Evolutionary conservation across 1,284 basidiomycete species (phyloP), one percentile per base, ranked within the genome.

Genomic region (Chalciporus sp.): DNA sequence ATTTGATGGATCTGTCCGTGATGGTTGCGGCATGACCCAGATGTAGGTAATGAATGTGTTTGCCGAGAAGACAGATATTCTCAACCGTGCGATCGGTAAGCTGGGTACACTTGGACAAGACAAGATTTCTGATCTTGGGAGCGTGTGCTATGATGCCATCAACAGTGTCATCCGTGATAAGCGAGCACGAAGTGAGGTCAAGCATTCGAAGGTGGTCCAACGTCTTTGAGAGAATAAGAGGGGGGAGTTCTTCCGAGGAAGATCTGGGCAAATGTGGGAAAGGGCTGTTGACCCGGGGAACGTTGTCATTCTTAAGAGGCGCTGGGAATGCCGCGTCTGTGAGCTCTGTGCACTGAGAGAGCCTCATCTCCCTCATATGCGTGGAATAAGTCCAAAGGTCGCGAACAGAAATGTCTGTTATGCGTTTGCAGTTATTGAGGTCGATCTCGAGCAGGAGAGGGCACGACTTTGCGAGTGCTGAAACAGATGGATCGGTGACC

Each of bases 381-480:
- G 76, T 76, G 2, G 87, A 87, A 62, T 90, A 76, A 16, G 82
- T 78, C 90, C 96, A 97, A 19, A 99, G 82, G 61, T 94, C 86
- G 50, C 93, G 86, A 47, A 95, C 80, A 37, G 92, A 81, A 19
- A 77, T 70, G 67, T 98, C 88, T 11, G 92, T 89, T 65, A 98
- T 82, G 51, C 80, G 80, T 54, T 83, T 80, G 74, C 95, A 95
- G 58, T 86, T 81, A 63, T 94, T 89, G 59, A 99, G 83, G 72
- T 99, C 97, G 61, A 98, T 87, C 73, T 99, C 97, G 51, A 99
- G 83, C 17, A 99, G 80, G 35, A 95, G 81, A 1, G 93, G 91
- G 66, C 95, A 98, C 7, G 81, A 77, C 54, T 82, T 80, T n/a
- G 92, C 90, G 44, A 99, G 80, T 16, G 84, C 80, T 31, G 87